Percentiles rank a stretch among this genome's conserved stretches.
Evolutionary conservation across 768 basidiomycete genomes (phyloP).

Genomic region (Psilocybe cyanescens): DNA sequence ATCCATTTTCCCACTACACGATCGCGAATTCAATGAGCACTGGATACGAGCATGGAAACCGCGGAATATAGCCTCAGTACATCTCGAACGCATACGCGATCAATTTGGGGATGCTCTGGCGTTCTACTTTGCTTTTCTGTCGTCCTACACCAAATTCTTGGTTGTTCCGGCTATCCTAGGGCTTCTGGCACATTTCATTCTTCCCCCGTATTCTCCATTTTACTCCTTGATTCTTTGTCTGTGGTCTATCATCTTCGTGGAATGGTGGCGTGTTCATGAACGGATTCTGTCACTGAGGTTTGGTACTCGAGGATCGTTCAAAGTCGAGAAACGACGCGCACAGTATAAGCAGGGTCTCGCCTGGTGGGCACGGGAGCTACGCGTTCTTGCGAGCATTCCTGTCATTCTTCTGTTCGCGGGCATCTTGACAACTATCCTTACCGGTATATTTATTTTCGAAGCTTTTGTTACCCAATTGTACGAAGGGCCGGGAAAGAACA

Average conservation of each 20-base stretch:
- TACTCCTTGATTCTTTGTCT: conserved; percentile 80
- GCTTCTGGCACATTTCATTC: conserved; percentile 67
- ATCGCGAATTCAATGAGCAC: conserved; percentile 75
- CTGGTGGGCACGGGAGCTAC: conserved; percentile 78
- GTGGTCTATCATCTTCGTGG: conserved; percentile 88
- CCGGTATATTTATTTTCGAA: conserved; percentile 84
- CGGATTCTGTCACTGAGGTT: conserved; percentile 82
- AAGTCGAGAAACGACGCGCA: conserved; percentile 73
- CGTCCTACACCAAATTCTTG: conserved; percentile 81
- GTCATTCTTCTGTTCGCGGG: conserved; percentile 76
- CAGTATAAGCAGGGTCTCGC: conserved; percentile 56
- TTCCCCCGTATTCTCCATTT: conserved; percentile 70
- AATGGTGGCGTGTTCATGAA: conserved; percentile 91
- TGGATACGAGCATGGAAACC: conserved; percentile 83
- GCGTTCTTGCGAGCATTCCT: conserved; percentile 71
- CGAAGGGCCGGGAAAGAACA: conserved; percentile 80
- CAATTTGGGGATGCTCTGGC: conserved; percentile 85
- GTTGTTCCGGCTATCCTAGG: conserved; percentile 78
- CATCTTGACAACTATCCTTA: conserved; percentile 70
- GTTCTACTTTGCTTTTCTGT: conserved; percentile 89
- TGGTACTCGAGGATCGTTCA: conserved; percentile 77
- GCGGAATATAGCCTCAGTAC: conserved; percentile 61
- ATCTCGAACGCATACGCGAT: conserved; percentile 72
- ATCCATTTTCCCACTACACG: conserved; percentile 83
- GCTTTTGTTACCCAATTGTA: conserved; percentile 91